Evolutionary conservation across 768 basidiomycete species (phyloP), one percentile per base, ranked within the genome.

Genomic region (Favolaschia claudopus): DNA sequence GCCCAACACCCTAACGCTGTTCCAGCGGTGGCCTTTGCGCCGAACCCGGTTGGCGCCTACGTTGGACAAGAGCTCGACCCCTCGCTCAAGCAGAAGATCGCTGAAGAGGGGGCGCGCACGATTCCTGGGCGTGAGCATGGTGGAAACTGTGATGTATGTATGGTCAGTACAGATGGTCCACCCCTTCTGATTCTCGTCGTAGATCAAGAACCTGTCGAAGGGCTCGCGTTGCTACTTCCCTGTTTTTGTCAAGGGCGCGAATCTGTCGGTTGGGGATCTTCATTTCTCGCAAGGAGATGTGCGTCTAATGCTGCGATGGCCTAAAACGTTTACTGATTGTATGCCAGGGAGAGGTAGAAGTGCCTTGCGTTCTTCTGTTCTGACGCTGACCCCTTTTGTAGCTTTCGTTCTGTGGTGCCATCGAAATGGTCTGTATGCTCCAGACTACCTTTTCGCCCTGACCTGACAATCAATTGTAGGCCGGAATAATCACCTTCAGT

Each of bases 281-380:
- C 91, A 93, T 67, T 92, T 91, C 72, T 89, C 88, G 15, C 89
- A 92, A 69, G 90, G 89, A 20, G 91, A 92, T 76, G 88, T 77
- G 50, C 63, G 75, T 58, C 15, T 33, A 17, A 2, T 14, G 48
- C 15, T 36, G 12, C 2, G 50, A 15, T 15, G 46, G 14, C 8
- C 3, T 17, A 10, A 42, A 6, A 24, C 40, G 29, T 34, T 42
- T 66, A 28, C 62, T 63, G 53, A 58, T 7, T 34, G 24, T 61
- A 48, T 13, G 9, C 6, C 49, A 87, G 86, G 86, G 86, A 55
- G 87, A 88, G 75, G 86, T 86, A 76, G 8, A 55, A 52, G 25
- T 19, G 20, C 44, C 20, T 43, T 9, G 20, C 22, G n/a, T 31
- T 43, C n/a, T 29, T 25, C 31, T 19, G 33, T 31, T 17, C 31